phyloP scores from a whole-genome alignment of 352 stramenopile genomes.

The Globisporangium cederbergense region DNA sequence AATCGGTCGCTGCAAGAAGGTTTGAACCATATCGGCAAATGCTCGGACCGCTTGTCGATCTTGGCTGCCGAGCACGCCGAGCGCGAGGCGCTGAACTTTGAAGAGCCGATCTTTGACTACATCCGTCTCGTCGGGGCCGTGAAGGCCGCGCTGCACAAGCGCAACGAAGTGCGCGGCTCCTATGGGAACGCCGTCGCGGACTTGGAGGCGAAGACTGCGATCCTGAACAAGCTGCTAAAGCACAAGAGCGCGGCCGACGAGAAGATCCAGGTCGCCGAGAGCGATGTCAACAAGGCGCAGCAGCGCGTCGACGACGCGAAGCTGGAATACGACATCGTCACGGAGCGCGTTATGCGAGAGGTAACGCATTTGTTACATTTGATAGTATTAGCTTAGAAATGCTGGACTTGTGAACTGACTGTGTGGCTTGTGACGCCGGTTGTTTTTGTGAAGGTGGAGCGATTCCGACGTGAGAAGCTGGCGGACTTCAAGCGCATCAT shows the following conservation, averaged over 20 bases:
- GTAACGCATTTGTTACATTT: slow-evolving; percentile 3
- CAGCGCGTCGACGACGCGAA: slow-evolving; percentile 86
- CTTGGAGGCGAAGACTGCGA: slow-evolving; percentile 78
- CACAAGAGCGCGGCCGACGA: slow-evolving; percentile 65
- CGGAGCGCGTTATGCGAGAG: slow-evolving; percentile 93
- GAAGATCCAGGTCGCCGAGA: slow-evolving; percentile 88
- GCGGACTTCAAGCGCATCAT: slow-evolving; percentile 95
- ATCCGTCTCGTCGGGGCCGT: slow-evolving; percentile 95
- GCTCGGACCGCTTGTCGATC: slow-evolving; percentile 89
- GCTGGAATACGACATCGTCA: slow-evolving; percentile 93
- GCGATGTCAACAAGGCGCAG: slow-evolving; percentile 74
- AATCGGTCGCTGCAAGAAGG: slow-evolving; percentile 90
- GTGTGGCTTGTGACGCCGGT: background rate
- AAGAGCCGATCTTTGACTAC: slow-evolving; percentile 96
- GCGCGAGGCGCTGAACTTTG: slow-evolving; percentile 90
- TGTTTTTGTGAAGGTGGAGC: slow-evolving; percentile 69
- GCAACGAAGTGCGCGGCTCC: slow-evolving; percentile 89
- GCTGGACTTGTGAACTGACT: background rate
- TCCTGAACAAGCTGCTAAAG: slow-evolving; percentile 64
- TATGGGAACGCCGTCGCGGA: slow-evolving; percentile 87
- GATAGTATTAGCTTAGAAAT: background rate
- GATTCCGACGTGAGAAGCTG: slow-evolving; percentile 95
- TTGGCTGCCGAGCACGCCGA: slow-evolving; percentile 92
- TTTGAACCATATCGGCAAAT: slow-evolving; percentile 90
- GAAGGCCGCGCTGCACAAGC: slow-evolving; percentile 90